These are phyloP conservation scores for Amanita jacksonii DNA, from an alignment of 768 basidiomycete species.

Conservation along the genomic window DNA sequence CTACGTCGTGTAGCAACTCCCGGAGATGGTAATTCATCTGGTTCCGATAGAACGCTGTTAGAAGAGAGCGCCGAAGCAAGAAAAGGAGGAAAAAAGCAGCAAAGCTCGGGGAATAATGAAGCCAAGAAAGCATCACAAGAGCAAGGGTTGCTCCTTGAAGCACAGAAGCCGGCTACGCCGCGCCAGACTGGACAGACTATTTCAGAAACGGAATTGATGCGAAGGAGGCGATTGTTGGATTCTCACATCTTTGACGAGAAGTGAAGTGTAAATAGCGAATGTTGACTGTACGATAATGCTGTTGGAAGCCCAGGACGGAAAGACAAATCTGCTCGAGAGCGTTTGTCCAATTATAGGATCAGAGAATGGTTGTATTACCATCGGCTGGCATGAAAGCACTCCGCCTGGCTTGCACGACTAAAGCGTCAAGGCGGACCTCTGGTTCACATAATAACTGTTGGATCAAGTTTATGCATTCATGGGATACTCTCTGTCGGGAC, in stretches of 20 bases:
- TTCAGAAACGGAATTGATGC: conserved; percentile 70
- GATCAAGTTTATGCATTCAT: conserved; percentile 83
- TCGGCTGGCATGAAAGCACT: conserved; percentile 68
- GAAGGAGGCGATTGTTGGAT: conserved; percentile 68
- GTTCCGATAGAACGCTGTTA: conserved; percentile 8
- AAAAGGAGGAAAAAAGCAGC: not conserved
- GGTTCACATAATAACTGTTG: conserved; percentile 88
- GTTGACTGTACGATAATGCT: no score
- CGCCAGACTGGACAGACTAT: conserved; percentile 57
- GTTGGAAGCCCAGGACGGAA: no score
- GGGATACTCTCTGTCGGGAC: conserved; percentile 68
- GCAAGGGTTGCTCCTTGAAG: conserved; percentile 1
- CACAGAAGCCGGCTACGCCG: conserved; percentile 19
- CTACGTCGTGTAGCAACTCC: not conserved
- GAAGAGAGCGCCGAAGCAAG: not conserved
- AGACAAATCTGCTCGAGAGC: no score
- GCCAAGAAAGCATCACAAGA: not conserved
- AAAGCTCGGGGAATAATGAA: not conserved
- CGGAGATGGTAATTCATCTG: conserved; percentile 5
- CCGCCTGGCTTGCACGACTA: conserved; percentile 64
- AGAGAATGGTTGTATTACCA: no score
- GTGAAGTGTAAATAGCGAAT: not conserved
- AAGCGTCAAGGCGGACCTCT: conserved; percentile 83
- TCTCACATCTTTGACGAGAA: conserved; percentile 51
- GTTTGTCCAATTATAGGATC: no score